These are phyloP conservation scores for Suhomyces sp. DNA, from an alignment of 805 yeast species.

Conservation along the genomic window DNA sequence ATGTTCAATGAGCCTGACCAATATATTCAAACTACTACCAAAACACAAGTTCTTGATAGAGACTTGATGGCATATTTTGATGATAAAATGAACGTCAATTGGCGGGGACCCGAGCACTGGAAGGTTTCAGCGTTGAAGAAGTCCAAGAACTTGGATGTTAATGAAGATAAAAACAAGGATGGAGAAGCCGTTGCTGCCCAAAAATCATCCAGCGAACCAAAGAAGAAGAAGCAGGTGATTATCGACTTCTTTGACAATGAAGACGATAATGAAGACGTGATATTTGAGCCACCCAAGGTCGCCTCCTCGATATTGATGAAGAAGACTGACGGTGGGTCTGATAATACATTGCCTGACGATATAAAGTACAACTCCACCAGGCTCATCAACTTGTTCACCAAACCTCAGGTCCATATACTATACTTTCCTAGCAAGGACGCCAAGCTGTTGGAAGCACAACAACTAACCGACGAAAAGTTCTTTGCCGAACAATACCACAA, in stretches of 20 bases:
- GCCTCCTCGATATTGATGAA: conserved; percentile 16
- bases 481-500: conserved; percentile 67
- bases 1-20: conserved; percentile 13
- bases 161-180: conserved; percentile 1
- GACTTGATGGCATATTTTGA: conserved; percentile 82
- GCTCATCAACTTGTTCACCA: conserved; percentile 63
- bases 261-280: conserved; percentile 29
- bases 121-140: conserved; percentile 62
- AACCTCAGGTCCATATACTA: conserved; percentile 51
- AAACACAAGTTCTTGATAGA: conserved; percentile 43
- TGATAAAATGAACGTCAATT: conserved; percentile 60
- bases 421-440: conserved; percentile 12
- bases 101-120: conserved; percentile 96
- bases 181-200: conserved; percentile 3
- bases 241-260: conserved; percentile 33
- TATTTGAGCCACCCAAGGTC: conserved; percentile 34
- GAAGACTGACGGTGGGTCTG: conserved; percentile 33
- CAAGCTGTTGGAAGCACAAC: conserved; percentile 21
- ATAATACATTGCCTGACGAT: conserved; percentile 67
- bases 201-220: conserved; percentile 1
- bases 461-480: conserved; percentile 58
- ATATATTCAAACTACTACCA: conserved; percentile 11
- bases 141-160: conserved; percentile 24
- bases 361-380: conserved; percentile 65
- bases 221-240: conserved; percentile 18